Percentiles rank a stretch among this genome's conserved stretches.
phyloP scores from a whole-genome alignment of 148 eudicot genomes.

The Dianthus caryophyllus region DNA sequence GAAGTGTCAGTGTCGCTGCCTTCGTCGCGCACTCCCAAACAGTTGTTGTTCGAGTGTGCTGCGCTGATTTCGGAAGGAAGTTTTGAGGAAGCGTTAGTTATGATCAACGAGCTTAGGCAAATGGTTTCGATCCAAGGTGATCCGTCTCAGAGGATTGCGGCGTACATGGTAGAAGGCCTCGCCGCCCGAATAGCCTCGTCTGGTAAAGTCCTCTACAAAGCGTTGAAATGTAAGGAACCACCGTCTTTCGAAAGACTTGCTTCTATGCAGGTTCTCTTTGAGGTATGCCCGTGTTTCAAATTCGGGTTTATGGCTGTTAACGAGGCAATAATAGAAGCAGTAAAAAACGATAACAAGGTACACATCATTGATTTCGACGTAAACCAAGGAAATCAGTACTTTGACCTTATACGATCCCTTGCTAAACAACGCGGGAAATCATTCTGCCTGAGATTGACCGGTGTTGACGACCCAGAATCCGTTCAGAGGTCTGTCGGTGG shows the following conservation, averaged over 20 bases:
- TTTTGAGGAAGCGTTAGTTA: constrained; percentile 46
- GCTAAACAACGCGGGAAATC: constrained; percentile 42
- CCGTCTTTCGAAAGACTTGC: constrained; percentile 73
- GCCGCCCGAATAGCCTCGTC: constrained; percentile 79
- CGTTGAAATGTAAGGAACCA: constrained; percentile 83
- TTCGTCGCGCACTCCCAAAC: constrained; percentile 40
- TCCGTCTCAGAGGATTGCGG: constrained; percentile 81
- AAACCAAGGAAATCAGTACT: constrained; percentile 86
- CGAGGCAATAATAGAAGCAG: constrained; percentile 67
- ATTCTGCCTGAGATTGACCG: constrained; percentile 56
- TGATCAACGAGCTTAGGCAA: constrained; percentile 64
- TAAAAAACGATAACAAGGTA: constrained; percentile 44
- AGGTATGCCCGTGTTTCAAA: constrained; percentile 90
- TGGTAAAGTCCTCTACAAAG: constrained; percentile 73
- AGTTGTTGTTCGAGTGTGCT: constrained; percentile 77
- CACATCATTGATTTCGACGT: constrained; percentile 86
- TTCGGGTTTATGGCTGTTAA: constrained; percentile 94
- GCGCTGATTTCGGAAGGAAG: constrained; percentile 56
- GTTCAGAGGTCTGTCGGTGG: constrained; percentile 80
- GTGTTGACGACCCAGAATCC: constrained; percentile 85
- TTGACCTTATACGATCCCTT: constrained; percentile 64
- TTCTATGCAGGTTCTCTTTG: constrained; percentile 90
- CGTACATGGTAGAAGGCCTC: constrained; percentile 97
- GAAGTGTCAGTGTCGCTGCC: constrained; percentile 28
- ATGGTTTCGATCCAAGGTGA: constrained; percentile 86